Base-by-base conservation (phyloP, 139 green algal genomes). In the Chlamydomonas schloesseri region DNA sequence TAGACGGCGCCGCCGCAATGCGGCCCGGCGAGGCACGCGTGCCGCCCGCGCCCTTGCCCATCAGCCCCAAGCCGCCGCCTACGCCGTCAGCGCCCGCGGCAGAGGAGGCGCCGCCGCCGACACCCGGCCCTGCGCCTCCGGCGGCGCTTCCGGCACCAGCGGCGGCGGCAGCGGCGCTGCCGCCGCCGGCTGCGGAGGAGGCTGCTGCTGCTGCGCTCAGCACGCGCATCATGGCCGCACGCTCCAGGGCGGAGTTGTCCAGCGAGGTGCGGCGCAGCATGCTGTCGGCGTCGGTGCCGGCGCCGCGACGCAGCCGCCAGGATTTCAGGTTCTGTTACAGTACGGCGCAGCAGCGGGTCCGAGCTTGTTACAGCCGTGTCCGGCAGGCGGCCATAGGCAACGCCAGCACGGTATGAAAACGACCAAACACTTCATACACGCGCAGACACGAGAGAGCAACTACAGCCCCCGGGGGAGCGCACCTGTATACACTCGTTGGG, bases 211-310 rank as follows among this genome's bases (percentile, higher is more conserved):
- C 75, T 23, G 75, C 33, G 42, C 21, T 20, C 60, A 11, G 18
- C 68, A 29, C 50, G 3, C 62, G 53, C 24, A 55, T 20, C 55
- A 75, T 65, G 17, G 70, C 65, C 20, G 67, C 37, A 26, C 83
- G 65, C n/a, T 93, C 88, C 46, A 94, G 80, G 23, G 71, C 88
- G 0, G 47, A 84, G 81, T 94, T 94, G 85, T 94, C 92, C 46
- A 94, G 80, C 65, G 77, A 90, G 75, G 84, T 93, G 74, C 92
- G 90, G 29, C 88, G 86, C 58, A 73, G 65, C 29, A 69, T n/a
- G 72, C 47, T 55, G 3, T 73, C 74, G 58, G 20, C 53, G 67
- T 64, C 82, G 20, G 36, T 17, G 42, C 42, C 42, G n/a, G n/a
- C n/a, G 28, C 71, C 82, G 8, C 79, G 46, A 62, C 73, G 71